These are phyloP conservation scores for Antrodiella citrinella DNA, from an alignment of 768 basidiomycete genomes.

Conservation along the genomic window DNA sequence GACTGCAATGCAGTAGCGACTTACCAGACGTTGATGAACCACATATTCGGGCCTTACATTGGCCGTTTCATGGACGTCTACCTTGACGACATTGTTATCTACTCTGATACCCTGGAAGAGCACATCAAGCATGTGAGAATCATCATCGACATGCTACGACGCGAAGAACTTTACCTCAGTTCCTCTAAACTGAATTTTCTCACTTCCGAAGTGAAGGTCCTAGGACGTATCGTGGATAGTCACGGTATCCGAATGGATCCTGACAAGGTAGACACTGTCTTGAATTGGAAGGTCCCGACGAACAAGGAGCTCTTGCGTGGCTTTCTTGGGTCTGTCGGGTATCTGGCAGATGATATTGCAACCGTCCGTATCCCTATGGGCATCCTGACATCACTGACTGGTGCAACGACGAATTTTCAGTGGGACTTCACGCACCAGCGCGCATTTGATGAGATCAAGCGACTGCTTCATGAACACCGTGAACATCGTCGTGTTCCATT, in stretches of 20 bases:
- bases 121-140: conserved; percentile 23
- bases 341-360: conserved; percentile 24
- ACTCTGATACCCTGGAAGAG: conserved; percentile 21
- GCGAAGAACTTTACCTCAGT: conserved; percentile 30
- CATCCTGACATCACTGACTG: conserved; percentile 18
- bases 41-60: conserved; percentile 26
- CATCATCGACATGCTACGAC: conserved; percentile 26
- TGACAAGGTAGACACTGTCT: conserved; percentile 19
- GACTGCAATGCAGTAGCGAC: conserved; percentile 29
- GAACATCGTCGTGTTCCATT: conserved; percentile 13
- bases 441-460: conserved; percentile 24
- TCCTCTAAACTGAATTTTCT: conserved; percentile 28
- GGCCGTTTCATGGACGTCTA: conserved; percentile 28
- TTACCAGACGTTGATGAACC: conserved; percentile 36
- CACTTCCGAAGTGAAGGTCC: conserved; percentile 20
- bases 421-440: conserved; percentile 23
- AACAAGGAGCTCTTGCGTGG: conserved; percentile 22
- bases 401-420: conserved; percentile 7
- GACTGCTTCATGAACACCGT: conserved; percentile 11
- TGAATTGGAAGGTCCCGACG: conserved; percentile 23
- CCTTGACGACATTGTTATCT: conserved; percentile 28
- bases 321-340: conserved; percentile 31
- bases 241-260: conserved; percentile 22
- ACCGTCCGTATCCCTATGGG: conserved; percentile 31
- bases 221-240: conserved; percentile 21